Base-by-base conservation (phyloP, 2,329 filamentous ascomycete genomes). In the Paecilomyces variotii region DNA sequence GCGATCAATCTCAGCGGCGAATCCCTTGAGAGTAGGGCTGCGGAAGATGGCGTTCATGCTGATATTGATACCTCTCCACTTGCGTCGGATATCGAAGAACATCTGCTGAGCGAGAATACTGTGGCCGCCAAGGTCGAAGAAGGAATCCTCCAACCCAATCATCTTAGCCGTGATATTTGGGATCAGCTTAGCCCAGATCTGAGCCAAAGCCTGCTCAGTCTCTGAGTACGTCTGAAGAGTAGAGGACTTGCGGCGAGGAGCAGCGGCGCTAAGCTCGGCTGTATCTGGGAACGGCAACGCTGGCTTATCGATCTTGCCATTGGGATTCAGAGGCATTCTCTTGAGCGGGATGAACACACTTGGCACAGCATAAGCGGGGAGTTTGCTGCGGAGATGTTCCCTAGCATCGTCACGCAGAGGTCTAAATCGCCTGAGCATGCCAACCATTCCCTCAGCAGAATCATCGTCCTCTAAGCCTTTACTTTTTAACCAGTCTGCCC, bases 51-150 rank as follows among this genome's bases (percentile, higher is more conserved):
- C 80, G 60, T 79, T 86, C 76, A 94, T 90, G 9, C 84, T 82
- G 14, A 93, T 78, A 59, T 91, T 82, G 4, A 82, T 78, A n/a
- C 81, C 83, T 54, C 79, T 78, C 77, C 82, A 85, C 66, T 83
- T 82, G 60, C 82, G 79, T 45, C 84, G 80, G 39, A 92, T 81
- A 56, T 85, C 82, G 59, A 95, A 84, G 7, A 96, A 81, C 70
- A 97, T 84, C 67, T 90, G 87, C 67, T 94, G 90, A 0, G 89
- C 90, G 52, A 93, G 80, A 65, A 95, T 85, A 74, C 85, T 89
- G 76, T 94, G 88, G 12, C 90, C 90, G 60, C 90, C 90, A 53
- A 88, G 77, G 60, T 94, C 89, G 68, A 93, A 93, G 77, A 94
- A 95, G 0, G 75, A 76, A 61, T 81, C 76, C n/a, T 85, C 79